phyloP scores from a whole-genome alignment of 305 asterid species.

The Andrographis paniculata region DNA sequence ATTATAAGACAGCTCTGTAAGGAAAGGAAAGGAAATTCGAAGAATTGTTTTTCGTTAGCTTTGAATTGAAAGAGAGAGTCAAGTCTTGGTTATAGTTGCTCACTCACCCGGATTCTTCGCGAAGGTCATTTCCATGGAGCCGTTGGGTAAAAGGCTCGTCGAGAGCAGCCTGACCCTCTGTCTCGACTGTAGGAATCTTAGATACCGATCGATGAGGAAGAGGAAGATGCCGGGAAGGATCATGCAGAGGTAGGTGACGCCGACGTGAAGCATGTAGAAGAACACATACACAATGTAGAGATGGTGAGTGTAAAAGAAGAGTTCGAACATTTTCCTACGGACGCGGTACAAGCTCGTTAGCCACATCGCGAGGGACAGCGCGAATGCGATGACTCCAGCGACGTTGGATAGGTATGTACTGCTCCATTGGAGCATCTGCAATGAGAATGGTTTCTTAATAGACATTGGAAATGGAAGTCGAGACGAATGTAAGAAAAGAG shows the following conservation, averaged over 20 bases:
- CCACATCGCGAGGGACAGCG: slow-evolving; percentile 51
- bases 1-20: slow-evolving; percentile 33
- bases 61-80: no score
- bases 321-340: slow-evolving; percentile 47
- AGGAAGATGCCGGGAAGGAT: slow-evolving; percentile 83
- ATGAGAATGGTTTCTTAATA: no score
- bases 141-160: slow-evolving; percentile 44
- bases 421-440: slow-evolving; percentile 74
- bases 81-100: no score
- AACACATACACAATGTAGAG: slow-evolving; percentile 13
- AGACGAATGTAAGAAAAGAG: no score
- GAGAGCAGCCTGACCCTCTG: slow-evolving; percentile 36
- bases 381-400: slow-evolving; percentile 63
- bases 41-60: not conserved
- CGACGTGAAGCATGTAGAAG: slow-evolving; percentile 68
- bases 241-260: slow-evolving; percentile 40
- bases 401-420: slow-evolving; percentile 38
- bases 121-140: slow-evolving; percentile 54
- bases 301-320: slow-evolving; percentile 11
- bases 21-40: not conserved
- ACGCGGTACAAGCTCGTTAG: slow-evolving; percentile 41
- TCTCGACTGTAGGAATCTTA: slow-evolving; percentile 68
- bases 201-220: slow-evolving; percentile 65
- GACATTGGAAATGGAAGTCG: not conserved
- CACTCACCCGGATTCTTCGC: slow-evolving; percentile 50